Evolutionary conservation across 2,329 filamentous ascomycete genomes (phyloP), one percentile per base, ranked within the genome.

Genomic region (Pestalotiopsis sp.): DNA sequence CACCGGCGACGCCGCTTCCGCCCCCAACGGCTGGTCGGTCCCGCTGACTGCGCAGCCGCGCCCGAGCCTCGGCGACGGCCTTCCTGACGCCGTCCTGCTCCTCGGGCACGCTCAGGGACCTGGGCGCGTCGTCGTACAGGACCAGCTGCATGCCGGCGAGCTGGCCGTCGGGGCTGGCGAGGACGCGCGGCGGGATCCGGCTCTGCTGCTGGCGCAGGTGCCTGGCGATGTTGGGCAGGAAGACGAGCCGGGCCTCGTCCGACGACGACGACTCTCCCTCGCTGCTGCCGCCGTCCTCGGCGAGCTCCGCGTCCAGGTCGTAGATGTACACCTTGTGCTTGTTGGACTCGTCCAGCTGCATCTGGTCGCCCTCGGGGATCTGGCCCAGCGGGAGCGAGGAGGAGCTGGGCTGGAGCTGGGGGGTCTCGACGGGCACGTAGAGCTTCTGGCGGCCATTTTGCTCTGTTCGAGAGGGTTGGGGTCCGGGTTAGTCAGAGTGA

Each of bases 321-420:
- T 95, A 91, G 74, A 99, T 94, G 85, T 96, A 98, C 70, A 98
- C 90, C 77, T 92, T 93, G 82, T 97, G 87, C 75, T 93, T 92
- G 41, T 45, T 61, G 39, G 93, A 91, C 80, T 97, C 91, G 81
- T 98, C 95, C 70, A 98, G 79, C 68, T 92, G 87, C 95, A 98
- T 98, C 68, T 80, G 77, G 73, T 94, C 91, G 71, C 88, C 82
- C 23, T 77, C 76, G 62, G 72, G 66, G 66, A 70, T 72, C 64
- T 71, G 69, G 57, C 59, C 69, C 63, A 71, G 49, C 56, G 73
- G 20, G 20, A 23, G 68, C 62, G 71, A 70, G 62, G 73, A 68
- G 63, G 71, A 69, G 63, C 74, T 69, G 31, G 74, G 70, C 71
- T 72, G 69, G 49, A 74, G 69, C 59, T 77, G 72, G 31, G 84